phyloP scores from a whole-genome alignment of 164 flowering plant species.

The Vitis labrusca region DNA sequence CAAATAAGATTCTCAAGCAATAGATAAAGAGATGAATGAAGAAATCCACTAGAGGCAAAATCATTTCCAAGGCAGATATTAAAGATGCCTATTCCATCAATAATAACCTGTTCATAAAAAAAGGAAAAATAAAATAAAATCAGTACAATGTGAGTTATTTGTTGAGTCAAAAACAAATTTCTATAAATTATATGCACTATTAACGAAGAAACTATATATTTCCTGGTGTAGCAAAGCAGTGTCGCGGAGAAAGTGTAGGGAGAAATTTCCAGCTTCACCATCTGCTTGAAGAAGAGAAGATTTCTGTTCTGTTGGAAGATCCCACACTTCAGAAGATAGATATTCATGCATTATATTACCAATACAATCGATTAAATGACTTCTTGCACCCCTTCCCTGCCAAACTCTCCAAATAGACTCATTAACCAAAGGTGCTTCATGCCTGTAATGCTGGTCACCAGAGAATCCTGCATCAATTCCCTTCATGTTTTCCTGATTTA shows the following conservation, averaged over 20 bases:
- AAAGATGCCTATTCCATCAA: slow-evolving; percentile 88
- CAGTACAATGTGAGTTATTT: slow-evolving; percentile 1
- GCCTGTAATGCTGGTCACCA: slow-evolving; percentile 15
- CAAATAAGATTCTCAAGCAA: slow-evolving; percentile 85
- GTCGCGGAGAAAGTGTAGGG: slow-evolving; percentile 60
- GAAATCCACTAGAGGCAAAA: slow-evolving; percentile 77
- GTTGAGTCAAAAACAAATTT: not conserved
- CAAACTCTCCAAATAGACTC: slow-evolving; percentile 46
- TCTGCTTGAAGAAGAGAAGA: slow-evolving; percentile 31
- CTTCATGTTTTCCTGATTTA: slow-evolving; percentile 17
- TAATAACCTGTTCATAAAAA: slow-evolving; percentile 61
- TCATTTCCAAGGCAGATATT: slow-evolving; percentile 71
- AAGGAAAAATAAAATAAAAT: slow-evolving; percentile 17
- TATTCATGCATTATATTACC: slow-evolving; percentile 89
- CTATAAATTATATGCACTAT: not conserved
- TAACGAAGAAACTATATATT: slow-evolving; percentile 20
- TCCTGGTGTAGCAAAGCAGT: slow-evolving; percentile 82
- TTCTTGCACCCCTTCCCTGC: slow-evolving; percentile 28
- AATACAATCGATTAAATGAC: slow-evolving; percentile 62
- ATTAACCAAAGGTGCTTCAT: slow-evolving; percentile 5
- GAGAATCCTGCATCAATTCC: slow-evolving; percentile 13
- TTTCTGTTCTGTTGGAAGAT: slow-evolving; percentile 58
- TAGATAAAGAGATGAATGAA: slow-evolving; percentile 81
- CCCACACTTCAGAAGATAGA: slow-evolving; percentile 83
- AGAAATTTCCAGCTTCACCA: slow-evolving; percentile 42